Evolutionary conservation across 2,329 filamentous ascomycete species (phyloP).

Genomic region (Dactylellina drechsleri): DNA sequence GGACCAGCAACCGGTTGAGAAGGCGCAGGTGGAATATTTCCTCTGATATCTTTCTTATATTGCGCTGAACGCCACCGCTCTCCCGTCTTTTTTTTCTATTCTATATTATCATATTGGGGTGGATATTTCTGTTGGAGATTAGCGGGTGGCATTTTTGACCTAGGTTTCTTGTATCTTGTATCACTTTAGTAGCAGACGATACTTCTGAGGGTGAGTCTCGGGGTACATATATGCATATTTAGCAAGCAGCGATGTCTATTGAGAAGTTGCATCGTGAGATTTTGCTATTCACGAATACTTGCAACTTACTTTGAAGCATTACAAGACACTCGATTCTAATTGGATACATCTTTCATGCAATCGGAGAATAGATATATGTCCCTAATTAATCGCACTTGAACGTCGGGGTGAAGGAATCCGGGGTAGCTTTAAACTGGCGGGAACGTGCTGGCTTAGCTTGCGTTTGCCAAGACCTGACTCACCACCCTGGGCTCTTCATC

Average conservation of each 20-base stretch:
- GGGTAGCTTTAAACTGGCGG: slow-evolving; percentile 5
- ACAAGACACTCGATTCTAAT: too few relatives aligned
- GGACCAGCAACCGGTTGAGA: slow-evolving; percentile 79
- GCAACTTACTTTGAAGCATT: too few relatives aligned
- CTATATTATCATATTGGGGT: too few relatives aligned
- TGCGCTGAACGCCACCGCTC: too few relatives aligned
- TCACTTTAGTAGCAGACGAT: neutral
- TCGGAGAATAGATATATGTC: too few relatives aligned
- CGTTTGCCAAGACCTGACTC: slow-evolving; percentile 29
- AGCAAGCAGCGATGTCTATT: too few relatives aligned
- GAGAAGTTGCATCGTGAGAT: too few relatives aligned
- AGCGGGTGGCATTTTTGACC: slow-evolving; percentile 15
- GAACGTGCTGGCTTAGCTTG: slow-evolving; percentile 19
- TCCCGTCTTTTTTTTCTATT: too few relatives aligned
- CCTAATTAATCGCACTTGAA: neutral
- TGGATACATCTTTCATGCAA: too few relatives aligned
- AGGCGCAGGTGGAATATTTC: slow-evolving; percentile 76
- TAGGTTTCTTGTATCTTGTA: slow-evolving; percentile 14
- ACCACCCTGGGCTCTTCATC: neutral
- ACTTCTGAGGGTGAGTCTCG: too few relatives aligned
- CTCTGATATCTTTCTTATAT: slow-evolving; percentile 56
- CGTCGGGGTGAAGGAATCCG: slow-evolving; percentile 23
- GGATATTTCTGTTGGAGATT: slow-evolving; percentile 12
- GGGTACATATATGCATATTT: too few relatives aligned
- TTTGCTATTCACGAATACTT: too few relatives aligned